Evolutionary conservation across 1,284 basidiomycete species (phyloP).

Genomic region (Austroboletus niveus): DNA sequence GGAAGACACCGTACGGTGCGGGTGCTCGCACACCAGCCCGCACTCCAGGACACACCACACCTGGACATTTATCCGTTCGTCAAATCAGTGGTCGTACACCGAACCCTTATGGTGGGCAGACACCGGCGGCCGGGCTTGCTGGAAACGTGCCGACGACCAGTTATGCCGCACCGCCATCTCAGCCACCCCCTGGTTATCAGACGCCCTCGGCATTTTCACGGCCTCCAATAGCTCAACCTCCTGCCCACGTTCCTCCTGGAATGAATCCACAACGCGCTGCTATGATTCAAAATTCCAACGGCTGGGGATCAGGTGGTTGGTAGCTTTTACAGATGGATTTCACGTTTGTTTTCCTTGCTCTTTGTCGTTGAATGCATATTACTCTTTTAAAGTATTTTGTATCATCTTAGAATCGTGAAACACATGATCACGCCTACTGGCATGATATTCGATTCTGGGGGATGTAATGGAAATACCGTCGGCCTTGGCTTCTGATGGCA

Average conservation of each 20-base stretch:
- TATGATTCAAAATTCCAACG: conserved; percentile 48
- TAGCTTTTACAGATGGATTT: conserved; percentile 23
- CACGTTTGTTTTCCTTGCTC: conserved; percentile 11
- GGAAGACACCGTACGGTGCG: conserved; percentile 78
- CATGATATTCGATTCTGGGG: not conserved
- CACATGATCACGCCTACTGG: not conserved
- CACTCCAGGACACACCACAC: conserved; percentile 68
- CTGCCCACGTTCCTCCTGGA: conserved; percentile 44
- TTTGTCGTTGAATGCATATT: conserved; percentile 22
- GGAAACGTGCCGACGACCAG: conserved; percentile 26
- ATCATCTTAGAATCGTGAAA: conserved; percentile 22
- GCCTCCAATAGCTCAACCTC: conserved; percentile 43
- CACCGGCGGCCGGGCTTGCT: conserved; percentile 40
- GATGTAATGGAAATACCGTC: no score
- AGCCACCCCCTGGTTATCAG: conserved; percentile 55
- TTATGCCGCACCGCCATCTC: conserved; percentile 36
- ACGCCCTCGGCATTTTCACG: conserved; percentile 51
- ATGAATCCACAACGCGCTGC: conserved; percentile 65
- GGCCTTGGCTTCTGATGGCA: no score
- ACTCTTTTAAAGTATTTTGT: conserved; percentile 28
- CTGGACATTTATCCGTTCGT: conserved; percentile 72
- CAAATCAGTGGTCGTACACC: conserved; percentile 64
- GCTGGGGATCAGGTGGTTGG: conserved; percentile 37
- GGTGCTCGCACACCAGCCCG: conserved; percentile 76
- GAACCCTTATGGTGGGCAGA: conserved; percentile 64